These are phyloP conservation scores for Alternaria gaisen DNA, from an alignment of 2,329 filamentous ascomycete genomes.

Conservation along the genomic window DNA sequence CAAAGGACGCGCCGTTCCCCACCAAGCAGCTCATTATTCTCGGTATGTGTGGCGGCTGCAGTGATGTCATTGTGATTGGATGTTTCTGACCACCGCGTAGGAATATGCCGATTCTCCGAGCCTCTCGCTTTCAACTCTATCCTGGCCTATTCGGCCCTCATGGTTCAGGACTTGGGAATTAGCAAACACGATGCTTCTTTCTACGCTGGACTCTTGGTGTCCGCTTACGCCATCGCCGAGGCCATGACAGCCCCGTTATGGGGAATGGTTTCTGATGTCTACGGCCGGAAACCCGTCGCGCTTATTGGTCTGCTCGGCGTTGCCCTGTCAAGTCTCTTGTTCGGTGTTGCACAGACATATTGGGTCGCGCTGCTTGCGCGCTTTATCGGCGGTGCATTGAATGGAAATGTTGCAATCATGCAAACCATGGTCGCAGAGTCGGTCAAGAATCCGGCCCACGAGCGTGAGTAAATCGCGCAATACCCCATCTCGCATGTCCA, in stretches of 20 bases:
- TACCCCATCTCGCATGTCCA: background rate
- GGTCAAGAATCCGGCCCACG: slow-evolving; percentile 86
- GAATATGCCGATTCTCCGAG: slow-evolving; percentile 91
- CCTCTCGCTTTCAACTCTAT: slow-evolving; percentile 94
- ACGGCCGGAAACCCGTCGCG: slow-evolving; percentile 54
- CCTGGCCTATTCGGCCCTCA: slow-evolving; percentile 73
- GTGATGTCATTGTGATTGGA: slow-evolving; percentile 29
- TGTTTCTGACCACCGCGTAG: slow-evolving; percentile 57
- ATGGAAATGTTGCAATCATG: slow-evolving; percentile 91
- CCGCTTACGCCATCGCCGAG: slow-evolving; percentile 87
- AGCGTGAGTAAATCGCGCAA: slow-evolving; percentile 67
- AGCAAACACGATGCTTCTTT: slow-evolving; percentile 69
- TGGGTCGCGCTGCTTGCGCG: slow-evolving; percentile 83
- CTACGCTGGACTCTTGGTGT: slow-evolving; percentile 85
- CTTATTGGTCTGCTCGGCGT: slow-evolving; percentile 73
- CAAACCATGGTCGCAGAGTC: slow-evolving; percentile 94
- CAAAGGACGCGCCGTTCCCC: slow-evolving; percentile 54
- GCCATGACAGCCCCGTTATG: slow-evolving; percentile 77
- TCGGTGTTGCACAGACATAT: slow-evolving; percentile 83
- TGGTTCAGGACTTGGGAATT: slow-evolving; percentile 52
- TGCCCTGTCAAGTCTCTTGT: slow-evolving; percentile 81
- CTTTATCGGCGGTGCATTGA: slow-evolving; percentile 80
- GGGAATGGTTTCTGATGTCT: slow-evolving; percentile 52
- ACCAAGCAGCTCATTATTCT: slow-evolving; percentile 58
- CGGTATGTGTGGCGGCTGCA: slow-evolving; percentile 36